These are phyloP conservation scores for Mortierella claussenii DNA, from an alignment of 192 early-diverging fungal genomes.

Conservation along the genomic window DNA sequence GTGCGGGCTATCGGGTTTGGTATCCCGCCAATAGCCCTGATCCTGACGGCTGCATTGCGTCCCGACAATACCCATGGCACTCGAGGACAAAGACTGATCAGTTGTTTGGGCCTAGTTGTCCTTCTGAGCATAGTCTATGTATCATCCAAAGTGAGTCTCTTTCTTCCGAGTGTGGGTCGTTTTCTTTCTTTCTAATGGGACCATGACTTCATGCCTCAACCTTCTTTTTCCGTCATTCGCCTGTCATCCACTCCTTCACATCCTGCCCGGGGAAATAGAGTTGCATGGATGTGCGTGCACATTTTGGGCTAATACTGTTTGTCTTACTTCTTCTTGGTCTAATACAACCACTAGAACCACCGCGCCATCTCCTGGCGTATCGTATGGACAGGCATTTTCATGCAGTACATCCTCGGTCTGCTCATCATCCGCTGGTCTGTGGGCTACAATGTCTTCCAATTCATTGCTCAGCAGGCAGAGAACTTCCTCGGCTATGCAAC, in stretches of 20 bases:
- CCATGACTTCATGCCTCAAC: too few species aligned
- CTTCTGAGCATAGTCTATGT: constrained; percentile 57
- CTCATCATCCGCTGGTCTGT: constrained; percentile 77
- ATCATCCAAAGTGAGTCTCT: constrained; percentile 65
- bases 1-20: constrained; percentile 32
- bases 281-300: too few species aligned
- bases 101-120: constrained; percentile 76
- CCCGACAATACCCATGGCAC: constrained; percentile 60
- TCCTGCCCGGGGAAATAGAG: too few species aligned
- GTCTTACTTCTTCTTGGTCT: too few species aligned
- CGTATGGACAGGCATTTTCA: constrained; percentile 73
- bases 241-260: too few species aligned
- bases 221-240: too few species aligned
- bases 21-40: constrained; percentile 54
- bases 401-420: constrained; percentile 85
- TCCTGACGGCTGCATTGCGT: constrained; percentile 64
- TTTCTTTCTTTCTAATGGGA: neutral
- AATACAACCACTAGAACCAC: constrained; percentile 62
- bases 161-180: too few species aligned
- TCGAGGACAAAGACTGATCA: constrained; percentile 77
- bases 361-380: constrained; percentile 78
- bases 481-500: constrained; percentile 72
- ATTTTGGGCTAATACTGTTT: too few species aligned
- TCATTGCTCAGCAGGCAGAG: constrained; percentile 64
- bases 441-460: constrained; percentile 79